Base-by-base conservation (phyloP, 805 yeast genomes). In the Starmerella etchellsii region DNA sequence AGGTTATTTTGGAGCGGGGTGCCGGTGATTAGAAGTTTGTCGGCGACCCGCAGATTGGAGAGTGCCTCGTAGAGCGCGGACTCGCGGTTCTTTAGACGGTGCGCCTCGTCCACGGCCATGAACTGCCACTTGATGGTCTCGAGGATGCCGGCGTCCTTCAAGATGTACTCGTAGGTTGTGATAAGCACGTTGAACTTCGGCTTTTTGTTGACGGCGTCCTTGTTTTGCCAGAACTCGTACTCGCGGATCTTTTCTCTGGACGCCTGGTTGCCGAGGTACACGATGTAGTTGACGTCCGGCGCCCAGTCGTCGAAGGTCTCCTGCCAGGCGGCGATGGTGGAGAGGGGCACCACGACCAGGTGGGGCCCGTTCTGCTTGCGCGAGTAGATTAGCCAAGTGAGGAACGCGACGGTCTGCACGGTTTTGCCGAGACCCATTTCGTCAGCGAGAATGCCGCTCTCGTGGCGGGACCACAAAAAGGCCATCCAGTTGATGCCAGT, bases 401-500 rank as follows among this genome's bases (percentile, higher is more conserved):
- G 66, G 56, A 91, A 91, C 2, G 95, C 73, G 13, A 91, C 95
- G 0, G 97, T 91, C 62, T 91, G 98, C 14, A 91, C 95, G 9
- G 98, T 91, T 57, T 91, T 91, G 48, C 98, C 98, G 40, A 91
- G 70, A 41, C 98, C 98, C 98, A 91, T 91, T 61, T 91, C 98
- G 66, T 91, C 98, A 4, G 98, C 98, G 31, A 91, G 66, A 37
- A 91, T 91, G 41, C 98, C 97, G 60, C 91, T 91, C 64, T 91
- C 96, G 61, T 88, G 83, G 54, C 96, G 74, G 3, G 95, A 83
- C 98, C 98, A 91, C 46, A 91, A 66, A 59, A 88, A 91, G 0
- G 98, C 98, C 98, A 91, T 91, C 99, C 99, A 91, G 62, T 91
- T 91, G 47, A 91, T 71, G 42, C 99, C 99, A 0, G 98, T 91